phyloP scores from a whole-genome alignment of 2,329 filamentous ascomycete genomes.

The Curvularia sp. region DNA sequence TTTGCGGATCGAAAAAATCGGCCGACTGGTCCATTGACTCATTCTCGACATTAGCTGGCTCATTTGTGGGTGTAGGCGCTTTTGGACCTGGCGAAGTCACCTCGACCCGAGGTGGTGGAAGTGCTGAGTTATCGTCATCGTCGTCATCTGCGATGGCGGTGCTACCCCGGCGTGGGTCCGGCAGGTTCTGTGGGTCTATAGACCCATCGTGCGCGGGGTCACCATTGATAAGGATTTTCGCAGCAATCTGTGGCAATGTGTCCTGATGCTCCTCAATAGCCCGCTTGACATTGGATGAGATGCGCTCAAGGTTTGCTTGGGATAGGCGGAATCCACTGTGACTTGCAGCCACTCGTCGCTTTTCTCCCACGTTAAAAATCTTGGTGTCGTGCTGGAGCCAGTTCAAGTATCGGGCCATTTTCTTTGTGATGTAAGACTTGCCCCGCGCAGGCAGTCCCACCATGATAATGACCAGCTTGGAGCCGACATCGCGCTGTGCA shows the following conservation, averaged over 20 bases:
- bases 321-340: slow-evolving; percentile 56
- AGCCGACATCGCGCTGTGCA: slow-evolving; percentile 89
- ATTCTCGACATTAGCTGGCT: slow-evolving; percentile 41
- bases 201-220: slow-evolving; percentile 52
- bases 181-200: slow-evolving; percentile 45
- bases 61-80: slow-evolving; percentile 30
- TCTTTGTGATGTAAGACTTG: slow-evolving; percentile 99
- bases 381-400: slow-evolving; percentile 96
- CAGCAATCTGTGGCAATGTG: slow-evolving; percentile 53
- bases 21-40: slow-evolving; percentile 84
- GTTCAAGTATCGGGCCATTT: slow-evolving; percentile 90
- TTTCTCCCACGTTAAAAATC: slow-evolving; percentile 97
- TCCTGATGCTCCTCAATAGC: slow-evolving; percentile 39
- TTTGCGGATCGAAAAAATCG: slow-evolving; percentile 91
- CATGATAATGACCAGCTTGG: slow-evolving; percentile 98
- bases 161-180: slow-evolving; percentile 38
- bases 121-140: slow-evolving; percentile 10
- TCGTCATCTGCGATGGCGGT: slow-evolving; percentile 35
- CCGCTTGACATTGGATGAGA: slow-evolving; percentile 34
- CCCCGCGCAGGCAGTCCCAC: slow-evolving; percentile 93
- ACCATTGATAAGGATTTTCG: slow-evolving; percentile 67
- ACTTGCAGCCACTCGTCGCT: slow-evolving; percentile 79
- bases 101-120: slow-evolving; percentile 41
- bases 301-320: slow-evolving; percentile 40
- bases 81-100: slow-evolving; percentile 46